Evolutionary conservation across 129 eudicot species (phyloP).

Genomic region (Logfia minima): DNA sequence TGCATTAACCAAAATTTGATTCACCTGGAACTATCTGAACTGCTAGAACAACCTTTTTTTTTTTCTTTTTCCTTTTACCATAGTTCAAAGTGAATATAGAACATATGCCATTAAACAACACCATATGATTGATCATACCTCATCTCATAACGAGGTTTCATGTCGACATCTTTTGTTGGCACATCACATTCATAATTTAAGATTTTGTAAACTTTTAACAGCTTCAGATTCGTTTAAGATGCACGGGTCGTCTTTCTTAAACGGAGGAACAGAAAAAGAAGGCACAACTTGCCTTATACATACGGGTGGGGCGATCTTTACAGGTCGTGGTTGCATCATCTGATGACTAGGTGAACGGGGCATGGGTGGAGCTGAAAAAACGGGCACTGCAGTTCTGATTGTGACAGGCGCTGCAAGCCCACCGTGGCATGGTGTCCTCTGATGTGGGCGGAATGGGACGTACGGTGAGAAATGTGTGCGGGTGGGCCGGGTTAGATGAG

Average conservation of each 20-base stretch:
- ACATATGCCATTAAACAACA: conserved; percentile 32
- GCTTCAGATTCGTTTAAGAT: conserved; percentile 41
- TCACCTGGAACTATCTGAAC: conserved; percentile 29
- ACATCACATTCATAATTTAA: conserved; percentile 41
- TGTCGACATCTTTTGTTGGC: not conserved
- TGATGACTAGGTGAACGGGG: conserved; percentile 36
- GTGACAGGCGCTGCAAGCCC: conserved; percentile 77
- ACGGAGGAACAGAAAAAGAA: conserved; percentile 47
- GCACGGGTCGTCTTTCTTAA: conserved; percentile 25
- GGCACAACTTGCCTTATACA: conserved; percentile 67
- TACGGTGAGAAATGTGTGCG: conserved; percentile 53
- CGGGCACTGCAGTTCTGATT: conserved; percentile 69
- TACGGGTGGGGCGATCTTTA: conserved; percentile 57
- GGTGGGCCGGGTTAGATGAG: conserved; percentile 30
- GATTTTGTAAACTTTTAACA: conserved; percentile 52
- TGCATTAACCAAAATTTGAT: conserved; percentile 43
- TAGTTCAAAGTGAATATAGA: conserved; percentile 21
- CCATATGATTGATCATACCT: conserved; percentile 16
- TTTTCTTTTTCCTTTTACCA: not conserved
- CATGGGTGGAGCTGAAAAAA: conserved; percentile 72
- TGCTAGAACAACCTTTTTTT: conserved; percentile 8
- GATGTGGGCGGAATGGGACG: conserved; percentile 43
- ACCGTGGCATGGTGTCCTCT: conserved; percentile 47
- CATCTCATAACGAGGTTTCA: conserved; percentile 3
- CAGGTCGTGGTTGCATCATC: conserved; percentile 44